These are phyloP conservation scores for Sarocladiaceae sp. DNA, from an alignment of 2,329 filamentous ascomycete genomes.

Conservation along the genomic window DNA sequence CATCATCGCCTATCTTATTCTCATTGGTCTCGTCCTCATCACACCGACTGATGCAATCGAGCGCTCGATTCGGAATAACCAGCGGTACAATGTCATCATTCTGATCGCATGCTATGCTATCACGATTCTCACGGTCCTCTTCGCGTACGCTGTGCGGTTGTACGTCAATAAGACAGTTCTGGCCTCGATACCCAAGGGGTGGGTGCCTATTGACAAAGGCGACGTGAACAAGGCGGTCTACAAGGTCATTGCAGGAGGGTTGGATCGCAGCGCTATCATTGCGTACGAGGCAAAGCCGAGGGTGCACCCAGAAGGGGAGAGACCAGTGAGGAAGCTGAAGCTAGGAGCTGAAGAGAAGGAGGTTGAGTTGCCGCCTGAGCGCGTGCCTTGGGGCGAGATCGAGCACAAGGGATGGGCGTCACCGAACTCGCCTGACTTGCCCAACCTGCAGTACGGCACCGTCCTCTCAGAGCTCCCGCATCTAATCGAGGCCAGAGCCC, in stretches of 20 bases:
- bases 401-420: conserved; percentile 87
- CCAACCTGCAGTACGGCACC: conserved; percentile 76
- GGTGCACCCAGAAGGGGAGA: conserved; percentile 16
- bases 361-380: conserved; percentile 41
- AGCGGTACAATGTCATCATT: conserved; percentile 79
- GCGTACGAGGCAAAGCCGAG: conserved; percentile 58
- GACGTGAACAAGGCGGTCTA: conserved; percentile 74
- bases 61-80: conserved; percentile 63
- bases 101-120: conserved; percentile 72
- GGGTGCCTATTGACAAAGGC: conserved; percentile 80
- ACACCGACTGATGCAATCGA: conserved; percentile 78
- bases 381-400: conserved; percentile 73
- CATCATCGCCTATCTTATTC: conserved; percentile 68
- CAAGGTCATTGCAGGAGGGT: conserved; percentile 67
- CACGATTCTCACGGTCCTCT: conserved; percentile 63
- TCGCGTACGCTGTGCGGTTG: conserved; percentile 79
- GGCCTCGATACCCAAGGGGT: conserved; percentile 78
- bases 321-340: conserved; percentile 14
- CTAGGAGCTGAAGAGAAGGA: conserved; percentile 15
- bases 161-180: conserved; percentile 81
- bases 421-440: conserved; percentile 68
- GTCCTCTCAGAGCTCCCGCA: conserved; percentile 83
- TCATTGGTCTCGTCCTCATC: conserved; percentile 69
- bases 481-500: conserved; percentile 85
- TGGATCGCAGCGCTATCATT: conserved; percentile 74